Conservation (phyloP, 495 filamentous ascomycete genomes). For the Physcia stellaris region DNA sequence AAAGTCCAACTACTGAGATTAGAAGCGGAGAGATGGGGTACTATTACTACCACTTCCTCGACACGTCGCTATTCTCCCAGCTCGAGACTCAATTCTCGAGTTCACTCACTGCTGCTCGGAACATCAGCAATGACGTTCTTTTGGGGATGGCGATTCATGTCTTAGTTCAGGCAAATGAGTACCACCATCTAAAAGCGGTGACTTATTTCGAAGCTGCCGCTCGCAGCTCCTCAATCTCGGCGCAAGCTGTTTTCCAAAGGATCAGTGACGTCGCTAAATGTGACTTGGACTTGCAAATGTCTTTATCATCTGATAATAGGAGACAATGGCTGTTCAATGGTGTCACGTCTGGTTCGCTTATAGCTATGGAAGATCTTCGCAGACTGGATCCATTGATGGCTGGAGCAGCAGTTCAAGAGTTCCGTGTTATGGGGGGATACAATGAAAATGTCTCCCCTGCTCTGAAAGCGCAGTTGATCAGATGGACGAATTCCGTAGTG, state of each 20-base stretch:
- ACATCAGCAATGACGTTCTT: too few species aligned
- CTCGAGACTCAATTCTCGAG: too few species aligned
- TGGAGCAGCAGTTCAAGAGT: conserved; percentile 7
- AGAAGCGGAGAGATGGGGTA: too few species aligned
- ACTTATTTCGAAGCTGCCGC: background rate
- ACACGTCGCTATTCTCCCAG: too few species aligned
- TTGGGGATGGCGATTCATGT: background rate
- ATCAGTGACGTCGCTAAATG: background rate
- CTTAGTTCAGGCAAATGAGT: background rate
- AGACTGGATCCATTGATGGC: background rate
- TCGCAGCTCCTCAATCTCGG: background rate
- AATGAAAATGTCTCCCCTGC: too few species aligned
- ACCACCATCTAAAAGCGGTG: background rate
- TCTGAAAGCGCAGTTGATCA: too few species aligned
- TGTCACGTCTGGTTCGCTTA: conserved; percentile 2
- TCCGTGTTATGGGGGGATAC: conserved; percentile 11
- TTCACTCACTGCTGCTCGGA: too few species aligned
- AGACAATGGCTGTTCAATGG: conserved; percentile 1
- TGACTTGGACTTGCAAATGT: background rate
- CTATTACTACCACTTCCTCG: too few species aligned
- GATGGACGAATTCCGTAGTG: too few species aligned
- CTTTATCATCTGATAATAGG: background rate
- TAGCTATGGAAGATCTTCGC: conserved; percentile 3
- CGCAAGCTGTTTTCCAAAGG: background rate
- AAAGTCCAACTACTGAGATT: too few species aligned